Evolutionary conservation across 495 filamentous ascomycete species (phyloP).

Genomic region (Lasiosphaeria hispida): DNA sequence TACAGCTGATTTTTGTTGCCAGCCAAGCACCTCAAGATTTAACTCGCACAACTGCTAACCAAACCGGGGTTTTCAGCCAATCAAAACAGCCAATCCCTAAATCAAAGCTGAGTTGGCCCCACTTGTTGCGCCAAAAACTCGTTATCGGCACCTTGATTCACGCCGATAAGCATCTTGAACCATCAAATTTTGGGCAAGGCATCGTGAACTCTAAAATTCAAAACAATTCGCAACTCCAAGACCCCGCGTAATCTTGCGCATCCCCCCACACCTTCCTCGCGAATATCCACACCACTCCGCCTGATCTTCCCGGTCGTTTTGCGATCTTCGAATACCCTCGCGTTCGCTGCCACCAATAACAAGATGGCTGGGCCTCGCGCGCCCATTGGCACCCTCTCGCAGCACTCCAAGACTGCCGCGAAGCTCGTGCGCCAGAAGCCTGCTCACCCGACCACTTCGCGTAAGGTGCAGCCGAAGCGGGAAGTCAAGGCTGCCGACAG

Average conservation of each 20-base stretch:
- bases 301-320: neutral
- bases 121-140: neutral
- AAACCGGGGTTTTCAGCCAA: slow-evolving; percentile 9
- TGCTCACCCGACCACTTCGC: slow-evolving; percentile 18
- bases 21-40: neutral
- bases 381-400: slow-evolving; percentile 30
- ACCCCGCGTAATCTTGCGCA: neutral
- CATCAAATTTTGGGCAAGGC: slow-evolving; percentile 1
- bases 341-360: slow-evolving; percentile 11
- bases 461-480: slow-evolving; percentile 19
- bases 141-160: neutral
- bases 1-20: no score
- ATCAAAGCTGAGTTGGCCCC: neutral
- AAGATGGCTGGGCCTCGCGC: slow-evolving; percentile 36
- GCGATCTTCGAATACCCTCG: neutral
- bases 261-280: neutral
- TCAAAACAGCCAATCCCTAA: slow-evolving; percentile 6
- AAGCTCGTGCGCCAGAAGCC: slow-evolving; percentile 26
- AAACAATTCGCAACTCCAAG: neutral
- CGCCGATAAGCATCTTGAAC: neutral
- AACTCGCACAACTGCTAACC: neutral
- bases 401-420: slow-evolving; percentile 30
- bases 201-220: neutral
- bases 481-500: slow-evolving; percentile 24
- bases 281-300: neutral